Evolutionary conservation across 2,329 filamentous ascomycete species (phyloP).

Genomic region (Akanthomyces muscarius): DNA sequence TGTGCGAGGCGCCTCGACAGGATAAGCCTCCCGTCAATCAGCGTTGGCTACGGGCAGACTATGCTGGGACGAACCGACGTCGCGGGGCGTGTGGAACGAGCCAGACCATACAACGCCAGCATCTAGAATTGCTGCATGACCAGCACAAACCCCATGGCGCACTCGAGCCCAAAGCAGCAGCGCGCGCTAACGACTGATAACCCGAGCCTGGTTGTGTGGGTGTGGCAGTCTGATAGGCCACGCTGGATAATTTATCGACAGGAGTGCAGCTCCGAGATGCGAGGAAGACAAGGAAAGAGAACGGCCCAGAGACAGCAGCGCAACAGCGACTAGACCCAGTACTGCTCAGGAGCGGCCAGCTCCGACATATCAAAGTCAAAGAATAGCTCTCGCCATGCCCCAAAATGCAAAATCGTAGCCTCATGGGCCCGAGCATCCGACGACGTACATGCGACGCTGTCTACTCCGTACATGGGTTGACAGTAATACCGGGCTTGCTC

Average conservation of each 20-base stretch:
- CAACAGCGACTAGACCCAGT: background rate
- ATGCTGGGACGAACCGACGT: background rate
- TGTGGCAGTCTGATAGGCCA: background rate
- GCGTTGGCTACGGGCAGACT: background rate
- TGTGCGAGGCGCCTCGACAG: background rate
- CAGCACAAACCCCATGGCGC: background rate
- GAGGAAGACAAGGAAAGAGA: background rate
- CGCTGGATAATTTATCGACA: background rate
- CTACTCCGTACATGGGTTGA: background rate
- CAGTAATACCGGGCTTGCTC: background rate
- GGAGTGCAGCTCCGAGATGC: background rate
- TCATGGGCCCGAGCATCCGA: background rate
- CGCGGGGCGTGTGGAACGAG: background rate
- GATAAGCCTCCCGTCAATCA: conserved; percentile 7
- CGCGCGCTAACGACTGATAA: conserved; percentile 5
- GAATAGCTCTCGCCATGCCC: background rate
- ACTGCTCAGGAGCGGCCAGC: background rate
- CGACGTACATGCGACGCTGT: background rate
- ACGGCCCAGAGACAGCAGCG: background rate
- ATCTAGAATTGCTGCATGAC: conserved; percentile 5
- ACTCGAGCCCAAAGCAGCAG: background rate
- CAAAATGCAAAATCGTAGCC: background rate
- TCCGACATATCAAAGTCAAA: background rate
- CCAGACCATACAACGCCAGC: background rate
- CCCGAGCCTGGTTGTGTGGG: background rate